Conservation (phyloP, 2,329 filamentous ascomycete genomes). For the Colletotrichum scovillei region DNA sequence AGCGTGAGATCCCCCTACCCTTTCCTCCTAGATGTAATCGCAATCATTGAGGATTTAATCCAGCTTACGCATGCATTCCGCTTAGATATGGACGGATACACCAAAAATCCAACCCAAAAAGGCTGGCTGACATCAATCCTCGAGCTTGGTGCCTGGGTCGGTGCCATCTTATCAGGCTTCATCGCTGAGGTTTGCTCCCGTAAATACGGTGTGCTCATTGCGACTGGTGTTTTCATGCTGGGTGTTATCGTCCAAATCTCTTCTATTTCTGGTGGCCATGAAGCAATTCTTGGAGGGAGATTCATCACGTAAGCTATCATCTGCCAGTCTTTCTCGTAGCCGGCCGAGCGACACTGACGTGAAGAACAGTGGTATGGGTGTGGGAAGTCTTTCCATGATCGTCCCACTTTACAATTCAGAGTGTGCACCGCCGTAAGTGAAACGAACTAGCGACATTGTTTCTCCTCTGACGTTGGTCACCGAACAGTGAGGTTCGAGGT, state of each 20-base stretch:
- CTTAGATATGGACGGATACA: conserved; percentile 61
- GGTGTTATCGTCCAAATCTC: conserved; percentile 77
- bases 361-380: conserved; percentile 68
- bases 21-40: not conserved
- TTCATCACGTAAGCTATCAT: conserved; percentile 69
- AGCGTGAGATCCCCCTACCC: conserved; percentile 51
- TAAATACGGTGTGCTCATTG: conserved; percentile 76
- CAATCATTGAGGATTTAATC: not conserved
- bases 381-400: conserved; percentile 76
- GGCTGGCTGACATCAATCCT: conserved; percentile 75
- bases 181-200: conserved; percentile 77
- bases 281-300: conserved; percentile 75
- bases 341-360: not conserved
- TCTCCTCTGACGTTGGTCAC: not conserved
- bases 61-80: conserved; percentile 31
- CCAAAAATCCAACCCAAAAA: conserved; percentile 49
- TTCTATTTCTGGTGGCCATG: conserved; percentile 65
- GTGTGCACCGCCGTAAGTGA: conserved; percentile 53
- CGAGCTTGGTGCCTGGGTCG: conserved; percentile 83
- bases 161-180: conserved; percentile 75
- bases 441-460: too few relatives aligned
- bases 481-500: conserved; percentile 49
- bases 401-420: conserved; percentile 66
- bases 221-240: conserved; percentile 74
- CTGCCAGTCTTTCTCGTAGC: fast-evolving